Evolutionary conservation across 163 green algal species (phyloP), one percentile per base, ranked within the genome.

Genomic region (Volvox carteri): DNA sequence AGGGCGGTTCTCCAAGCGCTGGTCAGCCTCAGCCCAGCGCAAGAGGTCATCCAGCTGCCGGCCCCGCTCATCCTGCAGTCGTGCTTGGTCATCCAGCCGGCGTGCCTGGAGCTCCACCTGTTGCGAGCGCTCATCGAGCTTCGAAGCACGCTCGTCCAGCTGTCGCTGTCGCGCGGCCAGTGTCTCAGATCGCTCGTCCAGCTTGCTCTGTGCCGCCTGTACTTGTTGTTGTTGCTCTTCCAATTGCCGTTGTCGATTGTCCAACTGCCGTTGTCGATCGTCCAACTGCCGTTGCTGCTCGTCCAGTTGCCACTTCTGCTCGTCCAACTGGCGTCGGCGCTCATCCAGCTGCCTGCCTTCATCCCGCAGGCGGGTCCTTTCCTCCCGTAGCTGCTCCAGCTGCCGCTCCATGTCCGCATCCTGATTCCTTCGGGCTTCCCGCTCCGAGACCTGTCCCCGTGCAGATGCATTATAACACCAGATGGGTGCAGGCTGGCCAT

Each of bases 371-470:
- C 19, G 77, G 12, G 56, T 52, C 30, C 33, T 39, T 2, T 73
- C 30, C 21, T 72, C 50, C 52, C 50, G 58, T 44, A 86, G n/a
- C 28, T 86, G 77, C 2, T 52, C 52, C 52, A 25, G 23, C 54
- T 85, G 77, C 33, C 37, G 52, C 23, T 65, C 23, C 23, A 88
- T 23, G 23, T 74, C 80, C 14, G 30, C 62, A 1, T 11, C 48
- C 8, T 73, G 65, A 9, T 14, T 42, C 14, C n/a, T 62, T n/a
- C 54, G 60, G 4, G 12, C 30, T n/a, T 39, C 3, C 11, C 23
- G 35, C 41, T 78, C 56, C 42, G 72, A 60, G 35, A 79, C 72
- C 72, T 79, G 42, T 33, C 60, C 48, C 48, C 48, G 48, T 58
- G 48, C 48, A 11, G 48, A 58, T 58, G 48, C 48, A n/a, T n/a